Conservation (phyloP, 2,329 filamentous ascomycete species). For the Ascochyta clinopodiicola region DNA sequence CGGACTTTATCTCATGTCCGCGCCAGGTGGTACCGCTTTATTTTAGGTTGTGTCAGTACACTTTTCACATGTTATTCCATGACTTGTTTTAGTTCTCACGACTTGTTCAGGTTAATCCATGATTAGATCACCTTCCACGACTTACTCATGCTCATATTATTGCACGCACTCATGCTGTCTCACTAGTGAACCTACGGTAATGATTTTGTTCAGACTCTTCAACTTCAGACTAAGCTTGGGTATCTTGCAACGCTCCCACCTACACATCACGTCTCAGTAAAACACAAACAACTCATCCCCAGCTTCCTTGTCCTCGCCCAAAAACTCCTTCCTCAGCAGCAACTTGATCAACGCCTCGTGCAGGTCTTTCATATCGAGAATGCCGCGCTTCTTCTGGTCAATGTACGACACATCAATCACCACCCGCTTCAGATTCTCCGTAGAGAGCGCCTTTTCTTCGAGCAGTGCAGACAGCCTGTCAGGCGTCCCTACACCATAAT, state of each 20-base stretch:
- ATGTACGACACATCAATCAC: conserved; percentile 92
- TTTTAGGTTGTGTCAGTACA: not conserved
- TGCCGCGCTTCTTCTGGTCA: conserved; percentile 90
- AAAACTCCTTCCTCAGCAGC: conserved; percentile 73
- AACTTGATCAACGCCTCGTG: conserved; percentile 80
- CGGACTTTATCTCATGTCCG: conserved; percentile 1
- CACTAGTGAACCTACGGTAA: no score
- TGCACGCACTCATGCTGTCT: no score
- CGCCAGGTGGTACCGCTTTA: not conserved
- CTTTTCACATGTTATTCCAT: no score
- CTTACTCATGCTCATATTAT: no score
- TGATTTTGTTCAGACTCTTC: no score
- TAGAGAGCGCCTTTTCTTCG: conserved; percentile 76
- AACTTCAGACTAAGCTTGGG: conserved; percentile 7
- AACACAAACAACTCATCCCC: conserved; percentile 42
- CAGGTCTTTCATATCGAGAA: conserved; percentile 95
- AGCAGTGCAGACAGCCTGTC: conserved; percentile 81
- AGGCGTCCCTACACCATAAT: conserved; percentile 90
- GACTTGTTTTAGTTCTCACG: no score
- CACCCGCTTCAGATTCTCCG: conserved; percentile 75
- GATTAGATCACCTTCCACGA: no score
- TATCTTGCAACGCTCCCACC: conserved; percentile 11
- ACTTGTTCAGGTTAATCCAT: not conserved
- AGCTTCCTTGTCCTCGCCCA: conserved; percentile 37
- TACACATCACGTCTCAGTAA: conserved; percentile 28